These are phyloP conservation scores for Kentomonas sorsogonicus DNA, from an alignment of 208 protist species.

Conservation along the genomic window DNA sequence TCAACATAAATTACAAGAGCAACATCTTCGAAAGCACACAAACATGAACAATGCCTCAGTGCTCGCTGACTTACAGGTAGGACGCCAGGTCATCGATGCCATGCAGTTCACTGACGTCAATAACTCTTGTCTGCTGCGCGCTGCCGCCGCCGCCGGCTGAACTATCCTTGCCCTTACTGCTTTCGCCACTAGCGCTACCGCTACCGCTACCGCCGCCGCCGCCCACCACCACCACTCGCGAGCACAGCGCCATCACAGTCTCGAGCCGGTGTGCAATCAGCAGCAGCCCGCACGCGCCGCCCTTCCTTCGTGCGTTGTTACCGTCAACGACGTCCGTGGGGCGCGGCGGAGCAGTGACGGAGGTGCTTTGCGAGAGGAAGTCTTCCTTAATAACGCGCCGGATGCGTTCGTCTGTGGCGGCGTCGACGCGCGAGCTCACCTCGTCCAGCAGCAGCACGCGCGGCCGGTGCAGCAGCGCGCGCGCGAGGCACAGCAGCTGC, in stretches of 20 bases:
- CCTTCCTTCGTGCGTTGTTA: neutral
- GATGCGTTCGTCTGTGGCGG: constrained; percentile 81
- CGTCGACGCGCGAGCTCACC: constrained; percentile 83
- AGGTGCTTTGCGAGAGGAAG: constrained; percentile 27
- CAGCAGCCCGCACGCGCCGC: constrained; percentile 81
- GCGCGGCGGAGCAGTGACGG: no score
- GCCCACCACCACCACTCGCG: constrained; percentile 83
- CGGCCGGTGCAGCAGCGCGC: constrained; percentile 88
- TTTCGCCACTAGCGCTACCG: no score
- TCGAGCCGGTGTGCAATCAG: constrained; percentile 96
- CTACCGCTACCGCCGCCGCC: constrained; percentile 36
- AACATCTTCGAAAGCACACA: neutral
- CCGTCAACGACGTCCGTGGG: no score
- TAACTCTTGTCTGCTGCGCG: no score
- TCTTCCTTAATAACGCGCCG: constrained; percentile 84
- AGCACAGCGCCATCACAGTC: constrained; percentile 90
- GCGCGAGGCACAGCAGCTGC: constrained; percentile 94
- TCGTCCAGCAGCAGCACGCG: constrained; percentile 96
- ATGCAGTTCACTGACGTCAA: constrained; percentile 35
- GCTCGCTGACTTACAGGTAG: constrained; percentile 38
- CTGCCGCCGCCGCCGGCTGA: no score
- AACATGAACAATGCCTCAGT: neutral
- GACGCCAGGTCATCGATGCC: constrained; percentile 40
- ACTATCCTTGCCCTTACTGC: no score
- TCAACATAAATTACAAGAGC: neutral